A percentile compares a stretch with the other conserved stretches of the same genome.
These are phyloP conservation scores for Mycena pura DNA, from an alignment of 768 basidiomycete species.

Conservation along the genomic window DNA sequence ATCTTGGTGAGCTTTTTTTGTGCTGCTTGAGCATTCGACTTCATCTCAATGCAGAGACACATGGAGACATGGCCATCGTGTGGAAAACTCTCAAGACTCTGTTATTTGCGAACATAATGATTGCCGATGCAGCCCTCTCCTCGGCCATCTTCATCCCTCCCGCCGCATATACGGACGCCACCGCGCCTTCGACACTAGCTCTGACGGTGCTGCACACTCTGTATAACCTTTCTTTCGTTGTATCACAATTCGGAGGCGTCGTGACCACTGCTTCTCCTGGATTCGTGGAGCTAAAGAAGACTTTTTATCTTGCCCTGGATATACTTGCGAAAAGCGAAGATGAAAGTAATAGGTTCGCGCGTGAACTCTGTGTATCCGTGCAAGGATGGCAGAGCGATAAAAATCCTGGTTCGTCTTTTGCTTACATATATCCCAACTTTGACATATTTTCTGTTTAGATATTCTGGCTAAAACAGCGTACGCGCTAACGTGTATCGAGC, in stretches of 20 bases:
- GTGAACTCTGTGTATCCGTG: constrained; percentile 21
- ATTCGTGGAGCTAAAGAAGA: constrained; percentile 75
- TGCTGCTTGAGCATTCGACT: constrained; percentile 2
- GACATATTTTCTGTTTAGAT: constrained; percentile 9
- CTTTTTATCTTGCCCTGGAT: constrained; percentile 81
- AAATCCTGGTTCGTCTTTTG: constrained; percentile 6
- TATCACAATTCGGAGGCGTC: constrained; percentile 82
- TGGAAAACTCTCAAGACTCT: constrained; percentile 79
- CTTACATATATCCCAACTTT: neutral
- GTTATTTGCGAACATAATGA: constrained; percentile 76
- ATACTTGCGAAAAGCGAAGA: constrained; percentile 54
- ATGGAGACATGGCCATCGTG: constrained; percentile 52
- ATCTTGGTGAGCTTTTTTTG: constrained; percentile 36
- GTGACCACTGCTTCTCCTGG: constrained; percentile 57
- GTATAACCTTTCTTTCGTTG: constrained; percentile 74
- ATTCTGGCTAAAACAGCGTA: constrained; percentile 61
- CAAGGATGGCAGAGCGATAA: constrained; percentile 4
- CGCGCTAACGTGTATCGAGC: constrained; percentile 77
- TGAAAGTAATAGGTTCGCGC: constrained; percentile 43
- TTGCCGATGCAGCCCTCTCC: constrained; percentile 67
- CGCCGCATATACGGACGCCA: constrained; percentile 25
- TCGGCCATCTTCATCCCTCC: constrained; percentile 60
- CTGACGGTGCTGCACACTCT: constrained; percentile 61
- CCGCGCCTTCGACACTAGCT: constrained; percentile 56
- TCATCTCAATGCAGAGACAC: constrained; percentile 49